Conservation (phyloP, 371 early-diverging fungal genomes). For the Syncephalis plumigaleata region DNA sequence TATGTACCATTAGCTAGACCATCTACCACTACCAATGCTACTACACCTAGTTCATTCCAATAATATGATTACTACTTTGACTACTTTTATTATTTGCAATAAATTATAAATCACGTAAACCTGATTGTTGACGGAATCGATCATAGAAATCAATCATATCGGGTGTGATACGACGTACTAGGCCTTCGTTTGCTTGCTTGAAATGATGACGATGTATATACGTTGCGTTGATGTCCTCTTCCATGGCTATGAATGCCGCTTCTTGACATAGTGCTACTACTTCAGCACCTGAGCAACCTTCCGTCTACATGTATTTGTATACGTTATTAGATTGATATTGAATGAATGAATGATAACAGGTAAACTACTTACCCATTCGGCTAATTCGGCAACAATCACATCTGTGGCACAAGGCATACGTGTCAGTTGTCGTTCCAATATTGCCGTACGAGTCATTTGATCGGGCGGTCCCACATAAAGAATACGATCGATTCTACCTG, state of each 20-base stretch:
- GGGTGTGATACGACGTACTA: constrained; percentile 66
- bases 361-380: constrained; percentile 21
- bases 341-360: background rate
- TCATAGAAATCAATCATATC: constrained; percentile 86
- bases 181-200: constrained; percentile 25
- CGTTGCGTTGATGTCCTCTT: constrained; percentile 49
- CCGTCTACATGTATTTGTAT: too few relatives aligned
- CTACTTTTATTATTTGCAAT: too few relatives aligned
- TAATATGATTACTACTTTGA: too few relatives aligned
- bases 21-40: too few relatives aligned
- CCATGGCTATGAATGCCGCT: constrained; percentile 83
- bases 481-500: constrained; percentile 92
- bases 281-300: constrained; percentile 93
- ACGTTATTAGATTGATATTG: too few relatives aligned
- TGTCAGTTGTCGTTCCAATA: constrained; percentile 52
- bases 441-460: constrained; percentile 50
- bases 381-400: constrained; percentile 40
- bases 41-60: too few relatives aligned
- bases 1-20: too few relatives aligned
- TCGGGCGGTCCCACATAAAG: constrained; percentile 90
- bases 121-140: constrained; percentile 34
- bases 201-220: constrained; percentile 57
- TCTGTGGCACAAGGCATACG: constrained; percentile 42
- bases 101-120: constrained; percentile 3
- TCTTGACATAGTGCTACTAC: constrained; percentile 87